Evolutionary conservation across 306 rosid species (phyloP).

Genomic region (Fagus crenata): DNA sequence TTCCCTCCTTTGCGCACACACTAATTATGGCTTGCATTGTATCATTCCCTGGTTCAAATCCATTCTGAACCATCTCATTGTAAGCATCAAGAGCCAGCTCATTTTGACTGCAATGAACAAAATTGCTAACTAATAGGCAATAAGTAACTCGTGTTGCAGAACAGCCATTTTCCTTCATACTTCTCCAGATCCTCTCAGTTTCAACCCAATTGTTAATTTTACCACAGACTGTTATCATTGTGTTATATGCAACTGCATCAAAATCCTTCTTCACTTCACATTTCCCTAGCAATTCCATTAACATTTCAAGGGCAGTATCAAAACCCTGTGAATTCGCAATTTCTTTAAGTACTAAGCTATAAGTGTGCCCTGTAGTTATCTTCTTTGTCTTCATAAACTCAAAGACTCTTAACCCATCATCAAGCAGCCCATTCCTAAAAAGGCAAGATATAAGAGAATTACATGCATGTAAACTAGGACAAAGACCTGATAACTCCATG

Average conservation of each 20-base stretch:
- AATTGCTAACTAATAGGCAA: conserved; percentile 61
- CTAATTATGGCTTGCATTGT: conserved; percentile 65
- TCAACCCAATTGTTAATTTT: conserved; percentile 67
- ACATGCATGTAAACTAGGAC: conserved; percentile 71
- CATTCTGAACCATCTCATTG: conserved; percentile 64
- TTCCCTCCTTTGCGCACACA: conserved; percentile 71
- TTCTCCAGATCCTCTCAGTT: conserved; percentile 72
- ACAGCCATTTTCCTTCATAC: conserved; percentile 57
- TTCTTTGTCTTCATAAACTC: conserved; percentile 47
- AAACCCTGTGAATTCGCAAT: conserved; percentile 53
- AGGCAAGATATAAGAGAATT: conserved; percentile 81
- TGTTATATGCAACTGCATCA: conserved; percentile 74
- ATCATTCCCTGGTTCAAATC: conserved; percentile 58
- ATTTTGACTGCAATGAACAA: conserved; percentile 55
- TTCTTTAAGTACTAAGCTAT: conserved; percentile 75
- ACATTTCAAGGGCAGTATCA: conserved; percentile 51
- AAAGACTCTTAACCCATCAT: conserved; percentile 62
- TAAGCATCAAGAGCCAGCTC: conserved; percentile 81
- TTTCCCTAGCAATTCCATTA: conserved; percentile 50
- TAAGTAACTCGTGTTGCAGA: conserved; percentile 58
- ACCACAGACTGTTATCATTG: conserved; percentile 74
- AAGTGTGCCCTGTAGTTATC: conserved; percentile 65
- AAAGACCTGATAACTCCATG: conserved; percentile 66
- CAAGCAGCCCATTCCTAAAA: conserved; percentile 60
- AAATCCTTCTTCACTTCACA: conserved; percentile 45